Percentiles rank a stretch among this genome's conserved stretches.
Evolutionary conservation across 2,329 filamentous ascomycete genomes (phyloP).

Genomic region (Pyrenochaeta sp.): DNA sequence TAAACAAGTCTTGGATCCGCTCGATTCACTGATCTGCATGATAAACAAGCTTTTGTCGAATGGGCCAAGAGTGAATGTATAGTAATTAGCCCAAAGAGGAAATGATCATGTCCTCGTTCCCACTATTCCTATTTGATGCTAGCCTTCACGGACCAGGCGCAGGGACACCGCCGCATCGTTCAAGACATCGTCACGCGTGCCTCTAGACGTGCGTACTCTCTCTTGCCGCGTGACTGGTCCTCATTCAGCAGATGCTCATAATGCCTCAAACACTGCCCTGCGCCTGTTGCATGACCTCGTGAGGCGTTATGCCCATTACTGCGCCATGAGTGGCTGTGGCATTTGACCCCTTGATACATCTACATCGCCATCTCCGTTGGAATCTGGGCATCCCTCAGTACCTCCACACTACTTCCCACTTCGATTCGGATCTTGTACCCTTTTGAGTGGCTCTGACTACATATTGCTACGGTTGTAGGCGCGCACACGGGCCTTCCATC

Average conservation of each 20-base stretch:
- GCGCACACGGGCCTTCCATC: constrained; percentile 1
- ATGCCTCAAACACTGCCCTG: constrained; percentile 38
- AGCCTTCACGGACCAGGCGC: too few species aligned
- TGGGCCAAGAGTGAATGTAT: too few species aligned
- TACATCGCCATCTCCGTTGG: background rate
- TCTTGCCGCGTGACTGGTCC: constrained; percentile 34
- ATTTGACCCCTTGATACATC: constrained; percentile 20
- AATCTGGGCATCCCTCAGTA: background rate
- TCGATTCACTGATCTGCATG: too few species aligned
- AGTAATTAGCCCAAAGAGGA: too few species aligned
- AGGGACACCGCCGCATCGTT: too few species aligned
- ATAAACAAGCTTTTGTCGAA: too few species aligned
- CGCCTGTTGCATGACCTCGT: constrained; percentile 39
- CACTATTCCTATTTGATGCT: background rate
- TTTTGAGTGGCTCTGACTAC: constrained; percentile 14
- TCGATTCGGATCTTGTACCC: constrained; percentile 5
- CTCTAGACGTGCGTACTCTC: constrained; percentile 14
- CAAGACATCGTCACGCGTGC: constrained; percentile 21
- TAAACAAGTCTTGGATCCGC: too few species aligned
- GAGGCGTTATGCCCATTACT: constrained; percentile 32
- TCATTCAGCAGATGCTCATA: constrained; percentile 37
- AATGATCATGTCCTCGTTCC: background rate
- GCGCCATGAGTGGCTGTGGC: constrained; percentile 45
- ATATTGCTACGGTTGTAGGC: constrained; percentile 1
- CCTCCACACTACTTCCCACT: constrained; percentile 10